phyloP scores from a whole-genome alignment of 1,284 basidiomycete species.

The Limonomyces culmigenus region DNA sequence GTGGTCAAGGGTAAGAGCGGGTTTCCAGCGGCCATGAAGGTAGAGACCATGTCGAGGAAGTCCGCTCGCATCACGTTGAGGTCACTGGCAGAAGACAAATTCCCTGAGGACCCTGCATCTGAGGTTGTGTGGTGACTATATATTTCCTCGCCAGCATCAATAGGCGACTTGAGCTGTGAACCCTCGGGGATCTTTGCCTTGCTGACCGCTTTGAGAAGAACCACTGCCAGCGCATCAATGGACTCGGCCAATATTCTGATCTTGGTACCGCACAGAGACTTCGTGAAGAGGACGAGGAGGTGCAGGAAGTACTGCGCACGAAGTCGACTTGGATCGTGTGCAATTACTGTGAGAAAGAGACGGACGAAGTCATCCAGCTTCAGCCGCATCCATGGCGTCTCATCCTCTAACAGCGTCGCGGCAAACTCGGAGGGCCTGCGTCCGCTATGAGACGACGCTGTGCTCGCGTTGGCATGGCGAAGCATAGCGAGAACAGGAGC shows the following conservation, averaged over 20 bases:
- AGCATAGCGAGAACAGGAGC: too few relatives aligned
- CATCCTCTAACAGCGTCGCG: too few relatives aligned
- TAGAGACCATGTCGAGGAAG: too few relatives aligned
- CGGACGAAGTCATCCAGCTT: slow-evolving; percentile 52
- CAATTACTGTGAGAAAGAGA: slow-evolving; percentile 66
- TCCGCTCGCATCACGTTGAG: too few relatives aligned
- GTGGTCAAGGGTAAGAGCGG: too few relatives aligned
- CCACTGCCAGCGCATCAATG: slow-evolving; percentile 45
- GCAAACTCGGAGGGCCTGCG: slow-evolving; percentile 31
- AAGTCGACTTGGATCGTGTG: slow-evolving; percentile 48
- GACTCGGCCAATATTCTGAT: slow-evolving; percentile 34
- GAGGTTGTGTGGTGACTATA: too few relatives aligned
- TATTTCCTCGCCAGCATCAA: too few relatives aligned
- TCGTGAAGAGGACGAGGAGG: slow-evolving; percentile 40
- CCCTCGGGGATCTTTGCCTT: slow-evolving; percentile 29
- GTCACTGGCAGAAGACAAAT: too few relatives aligned
- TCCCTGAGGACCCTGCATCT: too few relatives aligned
- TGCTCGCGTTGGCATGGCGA: too few relatives aligned
- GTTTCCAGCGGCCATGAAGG: too few relatives aligned
- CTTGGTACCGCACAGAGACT: slow-evolving; percentile 39
- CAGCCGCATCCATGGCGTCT: slow-evolving; percentile 33
- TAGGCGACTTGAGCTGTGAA: too few relatives aligned
- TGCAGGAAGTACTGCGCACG: slow-evolving; percentile 55
- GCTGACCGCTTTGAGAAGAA: slow-evolving; percentile 28
- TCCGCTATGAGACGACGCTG: slow-evolving; percentile 28